Conservation (phyloP, 2,329 filamentous ascomycete genomes). For the Ramularia collo-cygni region DNA sequence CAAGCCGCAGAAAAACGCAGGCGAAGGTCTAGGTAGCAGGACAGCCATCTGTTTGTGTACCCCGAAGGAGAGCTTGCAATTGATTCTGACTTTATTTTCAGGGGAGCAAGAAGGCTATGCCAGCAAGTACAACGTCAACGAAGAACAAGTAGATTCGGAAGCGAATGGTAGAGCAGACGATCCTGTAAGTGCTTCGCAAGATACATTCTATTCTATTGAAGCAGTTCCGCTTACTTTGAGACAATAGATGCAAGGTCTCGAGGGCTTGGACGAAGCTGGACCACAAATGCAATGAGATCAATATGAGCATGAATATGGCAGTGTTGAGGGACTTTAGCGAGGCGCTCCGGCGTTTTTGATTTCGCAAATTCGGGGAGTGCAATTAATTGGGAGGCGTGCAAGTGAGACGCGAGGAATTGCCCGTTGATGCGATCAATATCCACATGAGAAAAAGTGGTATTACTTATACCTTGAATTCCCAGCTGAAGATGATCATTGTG, state of each 20-base stretch:
- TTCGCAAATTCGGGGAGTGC: background rate
- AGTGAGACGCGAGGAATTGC: too few species aligned
- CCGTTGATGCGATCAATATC: too few species aligned
- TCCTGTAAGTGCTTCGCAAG: slow-evolving; percentile 25
- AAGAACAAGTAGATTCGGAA: slow-evolving; percentile 58
- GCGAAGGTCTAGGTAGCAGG: slow-evolving; percentile 84
- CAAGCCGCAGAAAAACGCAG: slow-evolving; percentile 82
- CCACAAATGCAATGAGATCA: slow-evolving; percentile 63
- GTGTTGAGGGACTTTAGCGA: slow-evolving; percentile 1
- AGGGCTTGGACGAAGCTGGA: slow-evolving; percentile 88
- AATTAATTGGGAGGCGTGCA: too few species aligned
- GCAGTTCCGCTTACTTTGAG: slow-evolving; percentile 50
- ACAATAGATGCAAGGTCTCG: slow-evolving; percentile 82
- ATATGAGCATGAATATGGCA: background rate
- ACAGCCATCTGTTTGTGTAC: slow-evolving; percentile 95
- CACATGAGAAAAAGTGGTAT: too few species aligned
- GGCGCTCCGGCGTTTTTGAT: slow-evolving; percentile 6
- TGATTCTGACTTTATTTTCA: background rate
- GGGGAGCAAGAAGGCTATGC: slow-evolving; percentile 89
- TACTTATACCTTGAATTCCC: too few species aligned
- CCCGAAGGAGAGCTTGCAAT: slow-evolving; percentile 25
- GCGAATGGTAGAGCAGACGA: slow-evolving; percentile 43
- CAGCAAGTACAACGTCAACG: slow-evolving; percentile 75
- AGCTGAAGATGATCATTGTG: too few species aligned
- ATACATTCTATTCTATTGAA: slow-evolving; percentile 52